A percentile compares a stretch with the other conserved stretches of the same genome.
Conservation (phyloP, 768 basidiomycete species). For the Mycena haematopus region DNA sequence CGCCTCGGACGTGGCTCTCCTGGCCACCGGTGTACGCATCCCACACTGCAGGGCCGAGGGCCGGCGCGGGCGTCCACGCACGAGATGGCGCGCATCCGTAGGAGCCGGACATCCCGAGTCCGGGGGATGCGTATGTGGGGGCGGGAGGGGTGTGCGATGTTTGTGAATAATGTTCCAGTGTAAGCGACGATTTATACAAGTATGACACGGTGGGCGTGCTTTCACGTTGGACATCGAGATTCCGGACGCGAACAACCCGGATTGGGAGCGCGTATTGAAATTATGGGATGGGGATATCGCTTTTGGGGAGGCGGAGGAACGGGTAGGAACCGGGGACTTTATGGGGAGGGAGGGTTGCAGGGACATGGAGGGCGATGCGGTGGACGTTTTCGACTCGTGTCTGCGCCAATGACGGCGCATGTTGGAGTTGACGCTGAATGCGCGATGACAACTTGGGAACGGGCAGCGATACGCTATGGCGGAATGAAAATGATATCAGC, state of each 20-base stretch:
- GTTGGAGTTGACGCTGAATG: slow-evolving; percentile 86
- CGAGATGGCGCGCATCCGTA: not conserved
- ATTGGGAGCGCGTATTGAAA: too few species aligned
- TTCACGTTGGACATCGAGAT: too few species aligned
- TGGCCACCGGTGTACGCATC: not conserved
- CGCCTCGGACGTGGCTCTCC: slow-evolving; percentile 14
- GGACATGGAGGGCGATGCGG: not conserved
- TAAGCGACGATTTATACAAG: too few species aligned
- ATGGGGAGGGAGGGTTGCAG: not conserved
- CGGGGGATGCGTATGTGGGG: not conserved
- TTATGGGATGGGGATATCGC: too few species aligned
- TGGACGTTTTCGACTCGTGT: slow-evolving; percentile 40
- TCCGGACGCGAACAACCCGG: too few species aligned
- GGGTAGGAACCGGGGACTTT: too few species aligned
- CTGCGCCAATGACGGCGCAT: slow-evolving; percentile 83
- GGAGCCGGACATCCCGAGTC: not conserved
- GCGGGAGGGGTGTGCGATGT: too few species aligned
- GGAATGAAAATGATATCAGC: slow-evolving; percentile 31
- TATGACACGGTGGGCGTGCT: too few species aligned
- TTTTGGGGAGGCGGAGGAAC: too few species aligned
- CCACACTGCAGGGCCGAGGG: not conserved
- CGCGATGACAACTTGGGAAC: slow-evolving; percentile 72
- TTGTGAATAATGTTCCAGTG: too few species aligned
- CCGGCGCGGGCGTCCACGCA: not conserved
- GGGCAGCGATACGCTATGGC: slow-evolving; percentile 69